Conservation (phyloP, 441 rosid species). For the Adansonia grandidieri region DNA sequence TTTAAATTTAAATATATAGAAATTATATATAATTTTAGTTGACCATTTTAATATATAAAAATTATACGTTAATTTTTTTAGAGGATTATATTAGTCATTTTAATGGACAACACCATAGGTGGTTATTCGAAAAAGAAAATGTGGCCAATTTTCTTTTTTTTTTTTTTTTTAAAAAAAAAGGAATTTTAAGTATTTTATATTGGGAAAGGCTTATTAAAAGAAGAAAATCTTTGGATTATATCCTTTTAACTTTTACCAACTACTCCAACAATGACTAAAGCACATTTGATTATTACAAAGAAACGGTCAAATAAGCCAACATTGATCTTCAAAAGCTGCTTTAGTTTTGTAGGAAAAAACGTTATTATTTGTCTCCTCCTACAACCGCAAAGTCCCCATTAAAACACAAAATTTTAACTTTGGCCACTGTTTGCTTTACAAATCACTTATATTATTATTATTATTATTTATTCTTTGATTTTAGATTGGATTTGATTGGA, state of each 20-base stretch:
- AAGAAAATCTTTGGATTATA: not conserved
- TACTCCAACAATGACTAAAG: not conserved
- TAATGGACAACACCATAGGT: not conserved
- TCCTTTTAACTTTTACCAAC: not conserved
- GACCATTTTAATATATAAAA: too few species aligned
- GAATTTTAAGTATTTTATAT: too few species aligned
- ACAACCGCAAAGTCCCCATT: not conserved
- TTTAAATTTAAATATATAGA: too few species aligned
- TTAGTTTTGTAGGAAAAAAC: conserved; percentile 18
- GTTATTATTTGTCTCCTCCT: conserved; percentile 33
- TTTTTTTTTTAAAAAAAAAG: too few species aligned
- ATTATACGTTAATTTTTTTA: too few species aligned
- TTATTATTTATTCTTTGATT: not conserved
- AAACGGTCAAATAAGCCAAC: conserved; percentile 35
- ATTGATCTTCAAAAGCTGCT: conserved; percentile 11
- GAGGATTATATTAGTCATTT: not conserved
- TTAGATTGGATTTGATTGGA: not conserved
- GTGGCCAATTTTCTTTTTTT: not conserved
- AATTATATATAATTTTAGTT: too few species aligned
- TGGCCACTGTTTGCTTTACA: conserved; percentile 18
- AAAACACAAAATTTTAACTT: conserved; percentile 11
- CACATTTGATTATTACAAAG: conserved; percentile 2
- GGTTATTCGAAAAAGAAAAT: too few species aligned
- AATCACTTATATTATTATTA: not conserved
- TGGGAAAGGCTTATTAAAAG: not conserved